Base-by-base conservation (phyloP, 352 stramenopile species). In the Phytophthora ohioensis region DNA sequence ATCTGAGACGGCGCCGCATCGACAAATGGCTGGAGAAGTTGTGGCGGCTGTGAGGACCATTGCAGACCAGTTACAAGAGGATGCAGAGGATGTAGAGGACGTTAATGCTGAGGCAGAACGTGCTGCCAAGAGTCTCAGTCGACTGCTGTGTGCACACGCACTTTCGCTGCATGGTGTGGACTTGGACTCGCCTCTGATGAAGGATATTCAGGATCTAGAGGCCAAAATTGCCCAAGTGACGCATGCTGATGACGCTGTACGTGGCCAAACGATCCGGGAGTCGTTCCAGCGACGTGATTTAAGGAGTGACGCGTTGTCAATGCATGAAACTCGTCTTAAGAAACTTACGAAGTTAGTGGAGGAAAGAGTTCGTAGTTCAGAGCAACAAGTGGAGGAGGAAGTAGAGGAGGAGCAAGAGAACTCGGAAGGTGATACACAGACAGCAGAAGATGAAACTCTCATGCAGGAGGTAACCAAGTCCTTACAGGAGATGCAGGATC, bases 281-380 rank as follows among this genome's bases (percentile, higher is more conserved):
- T 91, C 85, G 34, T 95, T 95, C 67, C 77, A 90, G 66, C 77
- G 88, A 15, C 80, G 88, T 2, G 88, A 95, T 55, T 74, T 95
- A 34, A 83, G 88, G 12, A 92, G 84, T 47, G 88, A 95, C 30
- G 81, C 85, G 9, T 54, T 95, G 27, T 42, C 41, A 12, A 49
- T 93, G 46, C 85, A 92, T 64, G 72, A 86, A 38, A 48, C 46
- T 27, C 76, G 81, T 0, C 72, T 91, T 13, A 60, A 72, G 36
- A 81, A 74, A 30, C 66, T 91, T 8, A 65, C 66, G 3, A 48
- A 82, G 46, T 61, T 91, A 15, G 79, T 88, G 7, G 52, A 80
- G 17, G 70, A 84, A 12, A 76, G 72, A 13, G 58, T 86, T 9
- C 71, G 63, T 31, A 78, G 67, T 13, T 84, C 76, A 4, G 75